Evolutionary conservation across 2,329 filamentous ascomycete genomes (phyloP), one percentile per base, ranked within the genome.

Genomic region (Fusarium sp.): DNA sequence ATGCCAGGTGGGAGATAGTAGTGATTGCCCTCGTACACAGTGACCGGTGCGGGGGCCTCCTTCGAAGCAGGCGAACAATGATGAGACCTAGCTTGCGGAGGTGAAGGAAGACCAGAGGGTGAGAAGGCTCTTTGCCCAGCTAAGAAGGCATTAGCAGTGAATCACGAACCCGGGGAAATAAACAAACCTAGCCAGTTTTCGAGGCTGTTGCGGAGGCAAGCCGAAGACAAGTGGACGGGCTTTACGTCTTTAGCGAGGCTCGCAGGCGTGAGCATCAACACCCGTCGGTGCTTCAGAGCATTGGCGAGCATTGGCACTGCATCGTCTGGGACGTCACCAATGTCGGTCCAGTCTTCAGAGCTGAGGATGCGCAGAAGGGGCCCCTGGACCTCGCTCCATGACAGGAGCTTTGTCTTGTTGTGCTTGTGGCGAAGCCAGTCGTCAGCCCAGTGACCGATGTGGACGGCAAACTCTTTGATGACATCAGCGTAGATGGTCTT

Each of bases 151-250:
- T 82, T 43, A 79, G 65, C 58, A 38, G 7, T 71, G 20, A 35
- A 54, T 20, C 25, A 33, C 20, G 22, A 27, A 30, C 12, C 20
- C 1, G 27, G 15, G 10, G 22, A 22, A 17, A 22, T 25, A 15
- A 45, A 60, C 81, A 72, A 75, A 84, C 83, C 79, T 40, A 85
- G 77, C 83, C 83, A 85, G 63, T 82, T 81, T 37, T 84, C 78
- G 4, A 83, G 67, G 17, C 66, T 75, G 12, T 79, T 68, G 4
- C 68, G 73, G 8, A 68, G 63, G 37, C 75, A 80, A 10, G 80
- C 81, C 30, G 76, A 65, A 56, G 76, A 59, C 4, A 83, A 66
- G 37, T 80, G 80, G 40, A 69, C 75, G 8, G 76, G 79, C 33
- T 66, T 74, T 63, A 50, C 63, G n/a, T 63, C 61, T 17, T 58